Evolutionary conservation across 371 early-diverging fungal genomes (phyloP).

Genomic region (Circinella minor): DNA sequence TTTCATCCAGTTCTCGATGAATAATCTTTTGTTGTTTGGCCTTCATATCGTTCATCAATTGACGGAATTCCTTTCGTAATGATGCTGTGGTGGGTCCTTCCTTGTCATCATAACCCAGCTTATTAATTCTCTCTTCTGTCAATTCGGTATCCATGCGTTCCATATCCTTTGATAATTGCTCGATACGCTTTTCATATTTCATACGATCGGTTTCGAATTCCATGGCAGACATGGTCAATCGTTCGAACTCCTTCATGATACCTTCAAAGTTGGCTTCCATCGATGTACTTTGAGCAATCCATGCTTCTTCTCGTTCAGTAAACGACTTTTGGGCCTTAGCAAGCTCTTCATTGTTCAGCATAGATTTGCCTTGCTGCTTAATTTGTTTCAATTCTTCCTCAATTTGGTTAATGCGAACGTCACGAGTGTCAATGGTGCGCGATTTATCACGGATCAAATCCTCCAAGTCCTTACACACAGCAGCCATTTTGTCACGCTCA

Average conservation of each 20-base stretch:
- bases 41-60: constrained; percentile 60
- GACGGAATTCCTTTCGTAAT: constrained; percentile 63
- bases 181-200: constrained; percentile 51
- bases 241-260: constrained; percentile 60
- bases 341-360: constrained; percentile 15
- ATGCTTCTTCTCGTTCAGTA: constrained; percentile 42
- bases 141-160: constrained; percentile 40
- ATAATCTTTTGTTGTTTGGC: constrained; percentile 59
- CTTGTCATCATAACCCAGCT: constrained; percentile 26
- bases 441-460: constrained; percentile 45
- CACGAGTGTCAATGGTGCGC: constrained; percentile 42
- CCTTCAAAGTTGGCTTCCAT: constrained; percentile 62
- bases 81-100: constrained; percentile 54
- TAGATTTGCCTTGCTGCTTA: constrained; percentile 1
- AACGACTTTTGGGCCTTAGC: constrained; percentile 39
- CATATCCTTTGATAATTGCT: constrained; percentile 33
- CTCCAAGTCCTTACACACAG: constrained; percentile 45
- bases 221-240: constrained; percentile 56
- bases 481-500: constrained; percentile 35
- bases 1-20: constrained; percentile 59
- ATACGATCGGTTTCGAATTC: constrained; percentile 56
- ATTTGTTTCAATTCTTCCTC: constrained; percentile 28
- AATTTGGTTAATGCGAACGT: constrained; percentile 38
- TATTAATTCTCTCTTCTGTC: constrained; percentile 42
- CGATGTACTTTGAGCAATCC: constrained; percentile 44